A percentile compares a stretch with the other conserved stretches of the same genome.
These are phyloP conservation scores for Candida anutae DNA, from an alignment of 1,139 yeast species.

Conservation along the genomic window DNA sequence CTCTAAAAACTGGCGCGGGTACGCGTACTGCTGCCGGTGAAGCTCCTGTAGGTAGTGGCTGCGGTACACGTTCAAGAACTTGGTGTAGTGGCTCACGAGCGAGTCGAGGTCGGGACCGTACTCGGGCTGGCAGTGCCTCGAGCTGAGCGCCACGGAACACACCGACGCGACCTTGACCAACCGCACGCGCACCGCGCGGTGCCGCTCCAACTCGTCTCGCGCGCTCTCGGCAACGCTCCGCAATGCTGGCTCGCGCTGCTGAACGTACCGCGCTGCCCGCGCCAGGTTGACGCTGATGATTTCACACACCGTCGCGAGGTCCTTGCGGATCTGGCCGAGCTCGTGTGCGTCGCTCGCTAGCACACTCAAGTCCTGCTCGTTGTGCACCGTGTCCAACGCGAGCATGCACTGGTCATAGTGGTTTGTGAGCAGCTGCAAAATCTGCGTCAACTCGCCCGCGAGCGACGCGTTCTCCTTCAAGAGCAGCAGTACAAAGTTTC, in stretches of 20 bases:
- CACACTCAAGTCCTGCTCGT: constrained; percentile 26
- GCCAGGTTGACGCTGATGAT: constrained; percentile 29
- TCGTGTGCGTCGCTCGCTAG: constrained; percentile 28
- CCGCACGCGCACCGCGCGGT: constrained; percentile 18
- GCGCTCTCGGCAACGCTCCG: constrained; percentile 11
- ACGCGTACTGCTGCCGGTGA: constrained; percentile 33
- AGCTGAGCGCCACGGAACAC: not conserved
- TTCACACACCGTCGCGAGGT: constrained; percentile 24
- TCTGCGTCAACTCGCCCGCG: constrained; percentile 64
- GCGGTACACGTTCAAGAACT: constrained; percentile 26
- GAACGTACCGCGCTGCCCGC: constrained; percentile 21
- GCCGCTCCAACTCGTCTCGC: constrained; percentile 12
- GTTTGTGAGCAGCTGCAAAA: constrained; percentile 64
- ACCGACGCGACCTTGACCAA: constrained; percentile 3
- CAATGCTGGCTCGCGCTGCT: constrained; percentile 10
- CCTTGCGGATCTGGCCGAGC: constrained; percentile 13
- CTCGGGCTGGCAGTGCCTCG: constrained; percentile 1
- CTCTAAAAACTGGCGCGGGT: constrained; percentile 30
- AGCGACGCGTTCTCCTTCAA: constrained; percentile 38
- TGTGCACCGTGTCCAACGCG: constrained; percentile 17
- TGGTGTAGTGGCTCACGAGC: constrained; percentile 22
- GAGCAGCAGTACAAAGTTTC: constrained; percentile 6
- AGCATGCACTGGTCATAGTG: constrained; percentile 72
- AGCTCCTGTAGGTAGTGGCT: constrained; percentile 32
- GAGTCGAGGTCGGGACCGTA: not conserved